Conservation (phyloP, 148 eudicot species). For the Mesembryanthemum crystallinum region DNA sequence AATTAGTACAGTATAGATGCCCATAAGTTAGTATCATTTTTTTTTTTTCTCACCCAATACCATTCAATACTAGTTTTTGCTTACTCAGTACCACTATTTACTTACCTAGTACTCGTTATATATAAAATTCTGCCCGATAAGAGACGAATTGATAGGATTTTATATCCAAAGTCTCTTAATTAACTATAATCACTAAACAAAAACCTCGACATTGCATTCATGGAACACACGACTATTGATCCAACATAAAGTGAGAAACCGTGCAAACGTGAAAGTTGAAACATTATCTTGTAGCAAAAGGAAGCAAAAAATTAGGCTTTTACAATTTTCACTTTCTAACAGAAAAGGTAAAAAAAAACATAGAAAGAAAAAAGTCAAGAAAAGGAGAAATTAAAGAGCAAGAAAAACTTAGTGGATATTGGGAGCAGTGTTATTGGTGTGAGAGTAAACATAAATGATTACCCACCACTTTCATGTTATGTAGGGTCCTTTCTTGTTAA, state of each 20-base stretch:
- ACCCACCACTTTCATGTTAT: constrained; percentile 17
- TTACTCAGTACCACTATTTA: too few relatives aligned
- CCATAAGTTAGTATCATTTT: too few relatives aligned
- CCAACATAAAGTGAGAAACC: not conserved
- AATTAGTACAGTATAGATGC: too few relatives aligned
- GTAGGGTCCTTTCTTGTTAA: constrained; percentile 23
- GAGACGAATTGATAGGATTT: too few relatives aligned
- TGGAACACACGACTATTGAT: not conserved
- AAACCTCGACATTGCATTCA: not conserved
- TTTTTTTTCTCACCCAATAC: too few relatives aligned
- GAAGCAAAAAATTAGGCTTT: constrained; percentile 31
- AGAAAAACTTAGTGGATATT: not conserved
- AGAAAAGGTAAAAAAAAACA: constrained; percentile 22
- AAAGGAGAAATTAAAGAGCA: not conserved
- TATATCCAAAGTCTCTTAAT: too few relatives aligned
- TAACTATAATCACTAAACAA: too few relatives aligned
- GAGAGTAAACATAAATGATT: constrained; percentile 14
- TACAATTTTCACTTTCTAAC: not conserved
- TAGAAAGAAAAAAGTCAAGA: not conserved
- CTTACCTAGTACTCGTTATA: too few relatives aligned
- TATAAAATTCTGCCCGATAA: too few relatives aligned
- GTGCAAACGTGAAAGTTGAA: constrained; percentile 11
- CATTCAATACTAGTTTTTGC: too few relatives aligned
- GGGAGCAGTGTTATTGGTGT: constrained; percentile 11
- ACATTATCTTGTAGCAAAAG: constrained; percentile 18